Evolutionary conservation across 2,329 filamentous ascomycete genomes (phyloP), one percentile per base, ranked within the genome.

Genomic region (Ceratocystis colombiana): DNA sequence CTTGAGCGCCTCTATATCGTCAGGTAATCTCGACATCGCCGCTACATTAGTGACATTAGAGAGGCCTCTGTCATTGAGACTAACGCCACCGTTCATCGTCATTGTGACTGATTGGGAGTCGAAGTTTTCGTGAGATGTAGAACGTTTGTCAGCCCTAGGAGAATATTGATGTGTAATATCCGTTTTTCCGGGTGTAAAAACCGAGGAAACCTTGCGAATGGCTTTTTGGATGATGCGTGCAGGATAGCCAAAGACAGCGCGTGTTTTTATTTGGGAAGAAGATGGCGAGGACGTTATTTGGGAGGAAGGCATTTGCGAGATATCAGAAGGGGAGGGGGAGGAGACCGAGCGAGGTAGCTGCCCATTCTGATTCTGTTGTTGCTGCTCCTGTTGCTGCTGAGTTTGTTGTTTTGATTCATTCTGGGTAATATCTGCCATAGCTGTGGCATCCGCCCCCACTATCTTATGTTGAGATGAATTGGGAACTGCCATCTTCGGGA

Each of bases 141-240:
- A 37, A 25, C 28, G 12, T 12, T 53, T 53, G 48, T 3, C n/a
- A 10, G 7, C 3, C n/a, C n/a, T 25, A 5, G 17, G 7, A 22
- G 20, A 53, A 5, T 20, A 12, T 53, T 20, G 17, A 4, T 20
- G 48, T 45, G 62, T 33, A 28, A 33, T 33, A 61, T 67, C 66
- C 4, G 62, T 62, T 45, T 68, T 68, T 10, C 59, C 30, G 37
- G 64, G 41, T 37, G 50, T 55, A 28, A 68, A 62, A 20, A 50
- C 64, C n/a, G 66, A 68, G 6, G 65, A 48, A n/a, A 68, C 64
- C 41, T 64, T 68, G 55, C 64, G 63, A 22, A 63, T 61, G n/a
- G 66, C 64, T 46, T 68, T 68, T 46, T 66, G 64, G n/a, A 68
- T 64, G 20, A 68, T 53, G 46, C 64, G 64, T 22, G 64, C 64